Conservation (phyloP, 2,329 filamentous ascomycete species). For the Xylaria sp. region DNA sequence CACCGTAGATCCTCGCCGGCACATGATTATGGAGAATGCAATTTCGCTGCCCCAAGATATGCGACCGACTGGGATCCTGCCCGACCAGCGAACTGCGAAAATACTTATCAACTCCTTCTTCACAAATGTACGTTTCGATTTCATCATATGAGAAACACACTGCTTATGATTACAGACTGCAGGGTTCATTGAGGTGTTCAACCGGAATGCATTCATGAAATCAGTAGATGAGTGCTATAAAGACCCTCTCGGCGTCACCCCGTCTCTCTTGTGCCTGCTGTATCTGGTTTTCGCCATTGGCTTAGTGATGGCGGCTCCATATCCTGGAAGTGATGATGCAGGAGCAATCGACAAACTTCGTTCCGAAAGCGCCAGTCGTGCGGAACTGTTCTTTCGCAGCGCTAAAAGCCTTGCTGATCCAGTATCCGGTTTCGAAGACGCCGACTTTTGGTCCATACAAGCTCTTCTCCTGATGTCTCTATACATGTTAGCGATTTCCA, state of each 20-base stretch:
- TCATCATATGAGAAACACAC: background rate
- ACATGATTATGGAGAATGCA: constrained; percentile 67
- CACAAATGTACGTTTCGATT: constrained; percentile 60
- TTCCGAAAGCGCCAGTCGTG: constrained; percentile 60
- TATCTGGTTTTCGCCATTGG: constrained; percentile 73
- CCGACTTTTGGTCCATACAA: constrained; percentile 73
- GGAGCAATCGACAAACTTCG: constrained; percentile 63
- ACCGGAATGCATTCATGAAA: constrained; percentile 61
- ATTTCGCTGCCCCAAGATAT: constrained; percentile 59
- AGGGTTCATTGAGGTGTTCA: constrained; percentile 70
- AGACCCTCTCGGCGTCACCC: constrained; percentile 61
- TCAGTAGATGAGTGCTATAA: constrained; percentile 65
- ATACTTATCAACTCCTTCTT: constrained; percentile 70
- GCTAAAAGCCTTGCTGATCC: constrained; percentile 64
- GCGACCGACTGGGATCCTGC: constrained; percentile 64
- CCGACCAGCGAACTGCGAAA: constrained; percentile 64
- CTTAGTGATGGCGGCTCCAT: constrained; percentile 66
- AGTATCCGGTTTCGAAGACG: constrained; percentile 66
- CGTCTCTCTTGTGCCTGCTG: constrained; percentile 67
- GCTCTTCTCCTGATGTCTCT: constrained; percentile 71
- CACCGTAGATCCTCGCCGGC: constrained; percentile 66
- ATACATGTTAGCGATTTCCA: constrained; percentile 71
- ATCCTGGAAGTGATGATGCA: constrained; percentile 61
- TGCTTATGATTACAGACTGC: constrained; percentile 59
- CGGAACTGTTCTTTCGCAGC: constrained; percentile 72